Evolutionary conservation across 495 filamentous ascomycete species (phyloP), one percentile per base, ranked within the genome.

Genomic region (Aspergillus nidulans): DNA sequence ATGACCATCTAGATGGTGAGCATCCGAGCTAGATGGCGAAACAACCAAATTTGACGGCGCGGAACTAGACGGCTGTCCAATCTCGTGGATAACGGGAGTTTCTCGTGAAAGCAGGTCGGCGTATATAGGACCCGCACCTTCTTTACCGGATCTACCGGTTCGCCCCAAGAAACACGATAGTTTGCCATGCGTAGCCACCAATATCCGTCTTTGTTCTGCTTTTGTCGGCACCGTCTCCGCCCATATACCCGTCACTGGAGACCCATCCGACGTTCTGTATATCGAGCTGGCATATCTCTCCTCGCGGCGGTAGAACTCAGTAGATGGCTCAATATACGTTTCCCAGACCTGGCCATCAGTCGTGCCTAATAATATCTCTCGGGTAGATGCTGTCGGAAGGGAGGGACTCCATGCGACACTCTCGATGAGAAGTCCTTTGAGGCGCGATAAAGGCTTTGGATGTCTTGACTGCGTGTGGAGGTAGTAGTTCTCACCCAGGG

Each of bases 321-420:
- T 89, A 18, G 89, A 85, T 5, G 89, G 90, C 70, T 98, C 94
- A 57, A 98, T 90, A 69, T 89, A 97, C n/a, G 84, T 87, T 68
- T 98, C 94, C 68, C 96, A 97, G 36, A 98, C 79, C 67, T 88
- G 92, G 19, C 95, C 94, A 77, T 98, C 95, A 19, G 87, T 82
- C 19, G 92, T 85, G 19, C 95, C 94, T 26, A 98, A 69, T 4
- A 98, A 77, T n/a, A 98, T 97, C 74, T 98, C 94, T 46, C 94
- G 78, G 0, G 94, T 98, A 1, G 90, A 95, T 13, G 91, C 86
- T 18, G 94, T 97, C 6, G 94, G 95, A n/a, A 91, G 74, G n/a
- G 91, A 91, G 2, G 94, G 95, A 65, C 89, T 97, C 94, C 94
- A 98, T 44, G 92, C 90, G 59, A 98, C 77, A 56, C 85, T 86